Evolutionary conservation across 148 eudicot species (phyloP), one percentile per base, ranked within the genome.

Genomic region (Amaranthus cruentus): DNA sequence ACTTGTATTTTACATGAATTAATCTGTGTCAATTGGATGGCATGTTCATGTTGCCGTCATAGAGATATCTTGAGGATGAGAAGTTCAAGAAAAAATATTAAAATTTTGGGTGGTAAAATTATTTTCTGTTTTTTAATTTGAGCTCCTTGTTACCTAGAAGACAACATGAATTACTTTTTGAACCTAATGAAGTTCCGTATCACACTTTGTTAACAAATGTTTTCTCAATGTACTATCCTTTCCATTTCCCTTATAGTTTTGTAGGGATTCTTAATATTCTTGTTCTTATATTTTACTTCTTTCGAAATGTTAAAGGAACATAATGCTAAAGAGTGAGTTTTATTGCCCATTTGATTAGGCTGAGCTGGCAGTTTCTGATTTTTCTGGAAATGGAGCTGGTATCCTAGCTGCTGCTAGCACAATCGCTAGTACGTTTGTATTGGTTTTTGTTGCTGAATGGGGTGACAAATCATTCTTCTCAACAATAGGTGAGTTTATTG

Each of bases 401-500:
- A 85, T 92, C 70, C 78, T 96, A 83, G 87, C 99, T 46, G 81
- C 94, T 77, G 94, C 99, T 7, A 83, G 76, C 87, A 90, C 99
- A 38, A 84, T 89, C 77, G 53, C 85, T 43, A 90, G 97, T 81
- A 92, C 97, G 28, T 95, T 95, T 81, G 76, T 80, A 67, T 76
- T 95, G 70, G 98, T 91, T 75, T 95, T 95, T 75, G 97, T 96
- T 71, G 99, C 99, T 78, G 99, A 96, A 79, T 96, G 97, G 99
- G 99, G 99, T 57, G 99, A 95, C 81, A 95, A 95, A 82, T 95
- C 99, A 38, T 95, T 95, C 80, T 95, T 95, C 85, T 95, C 99
- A 68, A 95, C 99, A 55, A 88, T 95, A 73, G 99, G 99, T 92
- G 74, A 81, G 88, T 80, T 28, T 59, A 54, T 21, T 21, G 66